Evolutionary conservation across 139 green algal species (phyloP), one percentile per base, ranked within the genome.

Genomic region (Yamagishiella unicocca): DNA sequence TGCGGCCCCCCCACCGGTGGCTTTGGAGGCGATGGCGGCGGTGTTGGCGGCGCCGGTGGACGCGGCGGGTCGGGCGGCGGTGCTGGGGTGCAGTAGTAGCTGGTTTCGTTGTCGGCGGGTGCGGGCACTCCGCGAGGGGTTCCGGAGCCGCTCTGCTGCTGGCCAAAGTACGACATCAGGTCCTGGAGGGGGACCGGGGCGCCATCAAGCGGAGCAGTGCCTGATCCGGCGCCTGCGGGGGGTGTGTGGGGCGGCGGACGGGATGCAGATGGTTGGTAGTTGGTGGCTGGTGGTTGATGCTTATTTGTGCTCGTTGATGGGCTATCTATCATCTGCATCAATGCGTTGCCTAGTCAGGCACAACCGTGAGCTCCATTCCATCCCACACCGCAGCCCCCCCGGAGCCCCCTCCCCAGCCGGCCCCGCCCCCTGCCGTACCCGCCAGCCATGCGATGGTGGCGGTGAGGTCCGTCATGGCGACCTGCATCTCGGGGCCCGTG

Each of bases 381-480:
- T n/a, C n/a, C n/a, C n/a, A n/a, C n/a, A n/a, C n/a, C n/a, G n/a
- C n/a, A n/a, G 27, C 33, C 29, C 35, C 19, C 17, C 33, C 4
- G 66, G 3, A 43, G 1, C 33, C 7, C 35, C 67, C 7, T 25
- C 35, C 6, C 67, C 37, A 19, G 1, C 37, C 10, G 10, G 38
- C 29, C 25, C n/a, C n/a, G n/a, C n/a, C n/a, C n/a, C n/a, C n/a
- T n/a, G n/a, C n/a, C n/a, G 50, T 70, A 77, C 83, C 83, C 10
- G 83, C 83, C 29, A 88, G 55, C 50, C 8, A 25, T 40, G 83
- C 7, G 21, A 88, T 67, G 19, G 83, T 88, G 10, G 83, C 71
- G 25, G 83, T 72, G 12, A 88, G 8, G 72, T 88, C 83, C 29
- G 71, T 58, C 83, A 88, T 88, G 55, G 42, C 12, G 27, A 71